Evolutionary conservation across 2,329 filamentous ascomycete species (phyloP).

Genomic region (Chaetomium sp.): DNA sequence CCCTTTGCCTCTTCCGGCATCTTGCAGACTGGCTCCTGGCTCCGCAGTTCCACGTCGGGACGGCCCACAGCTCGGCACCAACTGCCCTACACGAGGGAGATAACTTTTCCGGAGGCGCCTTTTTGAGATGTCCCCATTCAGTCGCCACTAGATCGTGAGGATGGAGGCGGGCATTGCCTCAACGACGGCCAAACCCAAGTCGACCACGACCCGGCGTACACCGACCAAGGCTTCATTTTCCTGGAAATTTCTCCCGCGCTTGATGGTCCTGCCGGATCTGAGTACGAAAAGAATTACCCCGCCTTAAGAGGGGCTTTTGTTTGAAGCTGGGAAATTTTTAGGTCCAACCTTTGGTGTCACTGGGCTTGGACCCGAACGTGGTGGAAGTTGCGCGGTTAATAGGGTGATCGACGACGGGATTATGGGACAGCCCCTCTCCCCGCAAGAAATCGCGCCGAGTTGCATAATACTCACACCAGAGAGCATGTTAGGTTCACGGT

Average conservation of each 20-base stretch:
- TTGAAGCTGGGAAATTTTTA: slow-evolving; percentile 12
- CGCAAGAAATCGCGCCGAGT: no score
- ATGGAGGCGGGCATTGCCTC: no score
- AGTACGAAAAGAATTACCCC: not conserved
- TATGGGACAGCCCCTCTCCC: slow-evolving; percentile 1
- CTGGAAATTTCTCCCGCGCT: no score
- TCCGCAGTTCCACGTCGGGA: slow-evolving; percentile 12
- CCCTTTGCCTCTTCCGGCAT: slow-evolving; percentile 12
- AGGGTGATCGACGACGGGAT: slow-evolving; percentile 24
- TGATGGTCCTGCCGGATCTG: no score
- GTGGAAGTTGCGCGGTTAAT: slow-evolving; percentile 19
- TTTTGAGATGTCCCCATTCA: no score
- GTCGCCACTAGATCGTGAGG: no score
- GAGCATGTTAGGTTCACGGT: no score
- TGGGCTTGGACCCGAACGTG: slow-evolving; percentile 3
- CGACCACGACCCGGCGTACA: no score
- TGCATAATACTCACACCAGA: no score
- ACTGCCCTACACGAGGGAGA: not conserved
- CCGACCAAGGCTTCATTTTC: no score
- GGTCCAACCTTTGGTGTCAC: slow-evolving; percentile 9
- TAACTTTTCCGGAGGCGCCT: not conserved
- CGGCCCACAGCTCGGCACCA: not conserved
- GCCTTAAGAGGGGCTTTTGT: slow-evolving; percentile 12
- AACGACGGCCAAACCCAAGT: no score
- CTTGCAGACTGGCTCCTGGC: slow-evolving; percentile 10